phyloP scores from a whole-genome alignment of 1,284 basidiomycete species.

The Schizophyllum amplum region DNA sequence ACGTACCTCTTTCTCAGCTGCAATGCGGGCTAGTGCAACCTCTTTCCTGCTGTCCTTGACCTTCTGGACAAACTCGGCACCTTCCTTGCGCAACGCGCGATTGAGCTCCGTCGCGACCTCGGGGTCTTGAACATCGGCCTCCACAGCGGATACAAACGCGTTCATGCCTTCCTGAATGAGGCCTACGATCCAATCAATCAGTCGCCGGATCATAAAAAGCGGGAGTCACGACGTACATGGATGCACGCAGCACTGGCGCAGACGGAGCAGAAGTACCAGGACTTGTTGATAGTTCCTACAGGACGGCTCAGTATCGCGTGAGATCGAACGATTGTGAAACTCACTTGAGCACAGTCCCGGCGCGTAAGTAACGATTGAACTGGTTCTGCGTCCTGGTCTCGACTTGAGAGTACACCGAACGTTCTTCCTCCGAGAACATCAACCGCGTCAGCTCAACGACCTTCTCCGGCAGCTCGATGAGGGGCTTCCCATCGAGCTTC shows the following conservation, averaged over 20 bases:
- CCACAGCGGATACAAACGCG: constrained; percentile 30
- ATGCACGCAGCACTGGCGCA: constrained; percentile 51
- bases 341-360: constrained; percentile 50
- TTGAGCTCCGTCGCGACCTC: constrained; percentile 27
- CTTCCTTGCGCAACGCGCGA: constrained; percentile 36
- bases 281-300: constrained; percentile 46
- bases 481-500: constrained; percentile 46
- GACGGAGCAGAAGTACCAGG: constrained; percentile 43
- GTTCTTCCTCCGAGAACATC: constrained; percentile 45
- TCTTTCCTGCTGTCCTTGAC: constrained; percentile 39
- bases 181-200: no score
- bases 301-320: neutral
- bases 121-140: constrained; percentile 22
- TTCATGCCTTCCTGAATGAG: constrained; percentile 40
- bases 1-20: constrained; percentile 42
- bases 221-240: no score
- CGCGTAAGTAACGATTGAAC: constrained; percentile 50
- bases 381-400: constrained; percentile 45
- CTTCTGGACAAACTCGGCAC: constrained; percentile 37
- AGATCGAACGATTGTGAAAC: neutral
- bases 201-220: no score
- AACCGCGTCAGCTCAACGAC: constrained; percentile 39
- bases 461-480: constrained; percentile 53
- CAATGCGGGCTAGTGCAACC: constrained; percentile 28
- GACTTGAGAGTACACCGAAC: constrained; percentile 47